Conservation (phyloP, 2,329 filamentous ascomycete species). For the Elsinoe perseae region DNA sequence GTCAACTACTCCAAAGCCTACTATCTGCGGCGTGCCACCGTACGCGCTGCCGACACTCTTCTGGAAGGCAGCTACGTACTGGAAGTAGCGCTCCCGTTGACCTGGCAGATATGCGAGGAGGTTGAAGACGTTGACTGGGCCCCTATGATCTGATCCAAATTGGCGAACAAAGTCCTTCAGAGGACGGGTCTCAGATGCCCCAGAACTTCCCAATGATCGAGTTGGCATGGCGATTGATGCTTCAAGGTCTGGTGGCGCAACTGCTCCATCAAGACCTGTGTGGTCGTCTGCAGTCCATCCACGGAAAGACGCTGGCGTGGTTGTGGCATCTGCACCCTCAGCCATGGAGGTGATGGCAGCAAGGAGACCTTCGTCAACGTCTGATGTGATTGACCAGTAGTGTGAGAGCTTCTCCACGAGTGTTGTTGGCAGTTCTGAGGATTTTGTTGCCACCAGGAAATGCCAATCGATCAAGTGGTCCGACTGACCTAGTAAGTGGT, state of each 20-base stretch:
- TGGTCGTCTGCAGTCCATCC: conserved; percentile 21
- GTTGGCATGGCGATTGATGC: conserved; percentile 19
- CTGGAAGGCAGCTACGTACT: conserved; percentile 21
- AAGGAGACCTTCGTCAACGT: conserved; percentile 16
- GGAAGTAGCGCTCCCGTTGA: conserved; percentile 18
- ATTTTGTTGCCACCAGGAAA: background rate
- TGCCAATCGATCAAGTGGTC: background rate
- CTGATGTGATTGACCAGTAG: conserved; percentile 21
- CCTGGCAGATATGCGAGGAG: conserved; percentile 20
- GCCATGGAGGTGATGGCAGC: conserved; percentile 7
- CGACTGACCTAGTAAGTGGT: background rate
- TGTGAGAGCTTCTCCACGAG: background rate
- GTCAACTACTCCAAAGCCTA: conserved; percentile 18
- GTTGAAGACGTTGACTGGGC: conserved; percentile 23
- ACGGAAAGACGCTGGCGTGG: conserved; percentile 16
- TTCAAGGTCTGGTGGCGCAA: conserved; percentile 20
- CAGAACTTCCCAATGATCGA: conserved; percentile 13
- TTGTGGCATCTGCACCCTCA: background rate
- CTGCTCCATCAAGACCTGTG: conserved; percentile 19
- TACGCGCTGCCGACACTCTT: conserved; percentile 19
- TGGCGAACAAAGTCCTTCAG: conserved; percentile 20
- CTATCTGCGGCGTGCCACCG: conserved; percentile 18
- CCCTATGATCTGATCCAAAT: conserved; percentile 18
- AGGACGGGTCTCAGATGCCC: background rate
- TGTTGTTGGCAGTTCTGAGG: background rate